Conservation (phyloP, 306 rosid genomes). For the Sphenostylis stenocarpa region DNA sequence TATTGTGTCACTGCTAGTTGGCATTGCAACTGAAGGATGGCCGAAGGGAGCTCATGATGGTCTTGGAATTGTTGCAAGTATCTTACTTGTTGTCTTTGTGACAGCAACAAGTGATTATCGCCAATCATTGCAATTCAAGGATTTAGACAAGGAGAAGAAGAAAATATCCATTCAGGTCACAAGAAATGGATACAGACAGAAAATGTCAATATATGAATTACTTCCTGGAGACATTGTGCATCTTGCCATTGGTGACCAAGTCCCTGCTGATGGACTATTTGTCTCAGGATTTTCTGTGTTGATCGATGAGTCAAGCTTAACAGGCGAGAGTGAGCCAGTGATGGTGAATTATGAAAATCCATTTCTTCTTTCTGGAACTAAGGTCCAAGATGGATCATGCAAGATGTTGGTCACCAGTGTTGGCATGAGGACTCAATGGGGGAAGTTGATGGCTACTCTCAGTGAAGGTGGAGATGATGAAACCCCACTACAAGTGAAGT, state of each 20-base stretch:
- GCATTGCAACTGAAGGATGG: slow-evolving; percentile 91
- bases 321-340: slow-evolving; percentile 96
- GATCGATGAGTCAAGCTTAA: slow-evolving; percentile 92
- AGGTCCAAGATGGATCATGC: slow-evolving; percentile 93
- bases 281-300: slow-evolving; percentile 81
- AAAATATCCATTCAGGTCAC: slow-evolving; percentile 88
- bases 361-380: slow-evolving; percentile 91
- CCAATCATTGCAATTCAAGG: slow-evolving; percentile 90
- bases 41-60: slow-evolving; percentile 95
- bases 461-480: slow-evolving; percentile 98
- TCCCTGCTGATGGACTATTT: slow-evolving; percentile 92
- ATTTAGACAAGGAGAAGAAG: slow-evolving; percentile 95
- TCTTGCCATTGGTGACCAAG: slow-evolving; percentile 88
- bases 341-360: slow-evolving; percentile 71
- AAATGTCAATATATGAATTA: slow-evolving; percentile 86
- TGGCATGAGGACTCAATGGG: slow-evolving; percentile 99
- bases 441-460: slow-evolving; percentile 93
- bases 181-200: slow-evolving; percentile 86
- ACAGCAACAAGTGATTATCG: slow-evolving; percentile 96
- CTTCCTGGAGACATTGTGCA: slow-evolving; percentile 96
- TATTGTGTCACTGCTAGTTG: slow-evolving; percentile 77
- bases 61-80: slow-evolving; percentile 94
- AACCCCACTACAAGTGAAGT: slow-evolving; percentile 92
- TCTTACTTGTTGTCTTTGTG: slow-evolving; percentile 86
- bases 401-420: slow-evolving; percentile 90